Percentiles rank a stretch among this genome's conserved stretches.
phyloP scores from a whole-genome alignment of 768 basidiomycete genomes.

The Mycena amicta region DNA sequence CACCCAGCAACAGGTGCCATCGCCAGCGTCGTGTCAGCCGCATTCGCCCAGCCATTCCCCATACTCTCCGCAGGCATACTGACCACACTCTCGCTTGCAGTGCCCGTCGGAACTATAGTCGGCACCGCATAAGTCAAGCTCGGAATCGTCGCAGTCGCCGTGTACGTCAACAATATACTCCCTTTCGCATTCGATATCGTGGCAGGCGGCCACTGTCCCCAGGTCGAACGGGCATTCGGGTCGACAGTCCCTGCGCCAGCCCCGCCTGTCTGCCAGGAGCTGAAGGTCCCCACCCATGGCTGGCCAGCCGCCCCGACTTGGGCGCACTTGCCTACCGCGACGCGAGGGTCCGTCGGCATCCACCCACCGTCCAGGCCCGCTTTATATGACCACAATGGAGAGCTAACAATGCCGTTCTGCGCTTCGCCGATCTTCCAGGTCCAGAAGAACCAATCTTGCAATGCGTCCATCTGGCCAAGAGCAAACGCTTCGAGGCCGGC shows the following conservation, averaged over 20 bases:
- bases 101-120: background rate
- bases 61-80: background rate
- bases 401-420: conserved; percentile 29
- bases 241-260: conserved; percentile 41
- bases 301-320: conserved; percentile 38
- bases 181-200: conserved; percentile 23
- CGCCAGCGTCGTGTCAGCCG: conserved; percentile 46
- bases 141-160: conserved; percentile 4
- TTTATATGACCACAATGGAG: conserved; percentile 67
- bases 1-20: conserved; percentile 50
- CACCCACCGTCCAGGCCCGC: conserved; percentile 56
- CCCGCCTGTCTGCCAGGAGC: conserved; percentile 50
- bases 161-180: conserved; percentile 6
- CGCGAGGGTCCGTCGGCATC: conserved; percentile 41
- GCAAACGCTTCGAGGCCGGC: conserved; percentile 49
- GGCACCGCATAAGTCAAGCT: background rate
- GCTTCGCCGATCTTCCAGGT: conserved; percentile 59
- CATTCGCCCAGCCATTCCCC: conserved; percentile 58
- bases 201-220: conserved; percentile 40
- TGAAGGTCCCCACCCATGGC: conserved; percentile 39
- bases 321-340: conserved; percentile 52
- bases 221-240: conserved; percentile 34
- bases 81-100: background rate
- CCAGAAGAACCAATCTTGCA: conserved; percentile 74
- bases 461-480: conserved; percentile 63